phyloP scores from a whole-genome alignment of 352 stramenopile species.

The Pythium brachiatum region DNA sequence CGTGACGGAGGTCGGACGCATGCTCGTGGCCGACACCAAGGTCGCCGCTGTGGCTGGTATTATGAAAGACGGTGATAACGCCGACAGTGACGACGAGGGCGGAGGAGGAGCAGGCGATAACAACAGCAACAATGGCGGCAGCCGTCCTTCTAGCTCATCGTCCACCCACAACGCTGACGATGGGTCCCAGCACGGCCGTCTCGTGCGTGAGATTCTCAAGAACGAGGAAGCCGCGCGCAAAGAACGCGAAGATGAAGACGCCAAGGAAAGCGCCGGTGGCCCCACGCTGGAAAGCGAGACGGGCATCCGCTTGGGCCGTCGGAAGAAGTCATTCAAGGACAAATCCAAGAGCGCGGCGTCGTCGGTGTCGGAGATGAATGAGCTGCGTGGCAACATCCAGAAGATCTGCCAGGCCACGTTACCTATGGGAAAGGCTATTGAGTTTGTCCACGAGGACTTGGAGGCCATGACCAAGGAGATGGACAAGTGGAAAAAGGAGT shows the following conservation, averaged over 20 bases:
- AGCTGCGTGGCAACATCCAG: conserved; percentile 84
- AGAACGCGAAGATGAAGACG: conserved; percentile 69
- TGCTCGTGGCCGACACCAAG: conserved; percentile 79
- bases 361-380: conserved; percentile 70
- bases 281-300: conserved; percentile 58
- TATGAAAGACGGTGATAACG: conserved; percentile 84
- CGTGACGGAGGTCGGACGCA: conserved; percentile 67
- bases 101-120: conserved; percentile 35
- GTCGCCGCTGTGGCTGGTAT: conserved; percentile 66
- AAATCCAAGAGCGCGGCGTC: conserved; percentile 72
- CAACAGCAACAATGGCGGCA: conserved; percentile 32
- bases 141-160: conserved; percentile 20
- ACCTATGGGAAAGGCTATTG: conserved; percentile 89
- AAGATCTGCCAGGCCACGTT: conserved; percentile 90
- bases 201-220: conserved; percentile 86
- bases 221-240: conserved; percentile 69
- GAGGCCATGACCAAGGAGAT: conserved; percentile 93
- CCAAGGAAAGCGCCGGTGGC: conserved; percentile 21
- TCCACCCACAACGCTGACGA: conserved; percentile 33
- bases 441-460: conserved; percentile 94
- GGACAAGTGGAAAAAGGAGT: conserved; percentile 88
- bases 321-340: conserved; percentile 83
- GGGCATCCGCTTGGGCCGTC: conserved; percentile 65
- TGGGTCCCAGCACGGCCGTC: conserved; percentile 49
- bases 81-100: conserved; percentile 75